phyloP scores from a whole-genome alignment of 352 stramenopile species.

The Phytopythium oedochilum region DNA sequence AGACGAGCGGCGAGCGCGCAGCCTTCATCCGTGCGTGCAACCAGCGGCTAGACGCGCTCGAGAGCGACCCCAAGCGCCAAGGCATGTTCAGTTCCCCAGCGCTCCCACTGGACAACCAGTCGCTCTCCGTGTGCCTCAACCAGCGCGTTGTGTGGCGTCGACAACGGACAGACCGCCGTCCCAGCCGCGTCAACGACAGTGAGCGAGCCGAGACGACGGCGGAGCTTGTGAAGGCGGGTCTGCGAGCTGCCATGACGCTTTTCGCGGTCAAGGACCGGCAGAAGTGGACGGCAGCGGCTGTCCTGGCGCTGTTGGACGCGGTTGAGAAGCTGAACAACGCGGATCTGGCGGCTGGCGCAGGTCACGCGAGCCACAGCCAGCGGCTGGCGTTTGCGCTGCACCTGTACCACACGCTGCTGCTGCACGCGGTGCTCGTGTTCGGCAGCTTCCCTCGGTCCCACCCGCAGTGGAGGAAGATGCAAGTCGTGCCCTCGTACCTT shows the following conservation, averaged over 20 bases:
- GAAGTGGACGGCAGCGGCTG: slow-evolving; percentile 11
- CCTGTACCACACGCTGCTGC: slow-evolving; percentile 86
- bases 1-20: slow-evolving; percentile 21
- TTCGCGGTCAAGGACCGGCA: slow-evolving; percentile 18
- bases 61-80: slow-evolving; percentile 3
- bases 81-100: slow-evolving; percentile 12
- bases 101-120: slow-evolving; percentile 21
- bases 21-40: slow-evolving; percentile 25
- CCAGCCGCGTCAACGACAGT: background rate
- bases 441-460: slow-evolving; percentile 38
- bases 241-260: slow-evolving; percentile 24
- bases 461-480: slow-evolving; percentile 74
- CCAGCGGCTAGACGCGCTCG: slow-evolving; percentile 15
- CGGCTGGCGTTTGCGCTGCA: slow-evolving; percentile 84
- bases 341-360: slow-evolving; percentile 16
- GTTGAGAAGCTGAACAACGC: slow-evolving; percentile 46
- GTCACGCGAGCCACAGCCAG: slow-evolving; percentile 17
- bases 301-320: slow-evolving; percentile 43
- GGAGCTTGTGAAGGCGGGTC: slow-evolving; percentile 16
- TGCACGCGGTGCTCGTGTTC: slow-evolving; percentile 60
- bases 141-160: slow-evolving; percentile 29
- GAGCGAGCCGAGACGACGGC: slow-evolving; percentile 1
- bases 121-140: slow-evolving; percentile 48
- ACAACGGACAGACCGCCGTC: background rate
- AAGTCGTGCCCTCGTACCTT: slow-evolving; percentile 44